Evolutionary conservation across 2,329 filamentous ascomycete species (phyloP).

Genomic region (Lasiodiplodia citricola): DNA sequence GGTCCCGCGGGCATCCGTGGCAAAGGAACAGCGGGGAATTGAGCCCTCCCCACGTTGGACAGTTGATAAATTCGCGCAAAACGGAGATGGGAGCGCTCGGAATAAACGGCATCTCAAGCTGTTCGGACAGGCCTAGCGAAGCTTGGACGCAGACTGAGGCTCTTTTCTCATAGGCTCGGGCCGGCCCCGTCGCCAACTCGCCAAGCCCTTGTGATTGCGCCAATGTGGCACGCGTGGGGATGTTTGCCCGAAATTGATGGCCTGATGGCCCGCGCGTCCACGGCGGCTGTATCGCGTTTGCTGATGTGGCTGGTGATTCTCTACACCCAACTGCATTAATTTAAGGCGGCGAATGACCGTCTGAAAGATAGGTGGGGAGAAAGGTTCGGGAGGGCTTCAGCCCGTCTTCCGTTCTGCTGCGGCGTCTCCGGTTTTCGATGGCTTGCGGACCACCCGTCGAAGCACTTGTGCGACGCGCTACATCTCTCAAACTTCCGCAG

Average conservation of each 20-base stretch:
- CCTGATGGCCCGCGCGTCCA: background rate
- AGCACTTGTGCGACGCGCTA: background rate
- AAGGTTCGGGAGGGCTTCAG: background rate
- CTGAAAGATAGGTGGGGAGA: background rate
- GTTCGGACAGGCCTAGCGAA: background rate
- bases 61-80: constrained; percentile 4
- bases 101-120: constrained; percentile 11
- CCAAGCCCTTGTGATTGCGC: constrained; percentile 16
- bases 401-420: background rate
- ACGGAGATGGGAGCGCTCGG: background rate
- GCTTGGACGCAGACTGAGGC: constrained; percentile 7
- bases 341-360: background rate
- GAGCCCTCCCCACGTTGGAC: background rate
- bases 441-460: background rate
- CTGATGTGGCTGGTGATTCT: constrained; percentile 6
- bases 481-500: background rate
- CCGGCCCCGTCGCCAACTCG: constrained; percentile 9
- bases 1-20: background rate
- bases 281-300: background rate
- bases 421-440: background rate
- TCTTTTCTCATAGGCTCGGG: constrained; percentile 19
- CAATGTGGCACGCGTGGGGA: constrained; percentile 22
- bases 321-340: background rate
- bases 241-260: constrained; percentile 14
- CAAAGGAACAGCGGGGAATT: background rate